These are phyloP conservation scores for Calonectria pteridis DNA, from an alignment of 2,329 filamentous ascomycete genomes.

Conservation along the genomic window DNA sequence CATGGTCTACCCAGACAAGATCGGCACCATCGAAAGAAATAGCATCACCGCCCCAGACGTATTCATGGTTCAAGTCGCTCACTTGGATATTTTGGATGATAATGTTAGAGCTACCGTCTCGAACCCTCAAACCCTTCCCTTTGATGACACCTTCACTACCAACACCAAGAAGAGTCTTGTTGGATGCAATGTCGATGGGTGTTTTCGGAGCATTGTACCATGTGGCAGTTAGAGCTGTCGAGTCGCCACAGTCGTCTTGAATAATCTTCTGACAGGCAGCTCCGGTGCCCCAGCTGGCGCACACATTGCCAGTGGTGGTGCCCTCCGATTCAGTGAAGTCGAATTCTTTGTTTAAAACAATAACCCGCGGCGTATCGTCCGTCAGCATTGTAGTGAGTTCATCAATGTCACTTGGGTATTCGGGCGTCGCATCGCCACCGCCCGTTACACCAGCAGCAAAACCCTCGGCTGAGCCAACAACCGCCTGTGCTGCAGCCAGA, in stretches of 20 bases:
- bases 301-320: slow-evolving; percentile 31
- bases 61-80: slow-evolving; percentile 33
- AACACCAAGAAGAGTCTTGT: slow-evolving; percentile 56
- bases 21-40: slow-evolving; percentile 29
- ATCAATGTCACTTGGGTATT: slow-evolving; percentile 29
- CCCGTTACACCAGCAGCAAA: slow-evolving; percentile 33
- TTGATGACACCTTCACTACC: slow-evolving; percentile 54
- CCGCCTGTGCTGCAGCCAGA: slow-evolving; percentile 3
- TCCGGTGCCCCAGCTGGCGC: slow-evolving; percentile 37
- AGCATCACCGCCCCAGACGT: slow-evolving; percentile 37
- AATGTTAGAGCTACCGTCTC: slow-evolving; percentile 45
- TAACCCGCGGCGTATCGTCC: slow-evolving; percentile 47
- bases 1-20: slow-evolving; percentile 38
- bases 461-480: slow-evolving; percentile 28
- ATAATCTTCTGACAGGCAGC: slow-evolving; percentile 37
- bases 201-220: background rate
- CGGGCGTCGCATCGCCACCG: slow-evolving; percentile 27
- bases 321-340: slow-evolving; percentile 45
- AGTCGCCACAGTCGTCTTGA: slow-evolving; percentile 35
- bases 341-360: slow-evolving; percentile 50
- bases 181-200: slow-evolving; percentile 40
- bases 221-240: slow-evolving; percentile 24
- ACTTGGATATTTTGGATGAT: slow-evolving; percentile 47
- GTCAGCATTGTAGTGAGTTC: slow-evolving; percentile 33
- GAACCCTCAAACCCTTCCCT: slow-evolving; percentile 55